phyloP scores from a whole-genome alignment of 2,329 filamentous ascomycete species.

The Neospermospora avenae region DNA sequence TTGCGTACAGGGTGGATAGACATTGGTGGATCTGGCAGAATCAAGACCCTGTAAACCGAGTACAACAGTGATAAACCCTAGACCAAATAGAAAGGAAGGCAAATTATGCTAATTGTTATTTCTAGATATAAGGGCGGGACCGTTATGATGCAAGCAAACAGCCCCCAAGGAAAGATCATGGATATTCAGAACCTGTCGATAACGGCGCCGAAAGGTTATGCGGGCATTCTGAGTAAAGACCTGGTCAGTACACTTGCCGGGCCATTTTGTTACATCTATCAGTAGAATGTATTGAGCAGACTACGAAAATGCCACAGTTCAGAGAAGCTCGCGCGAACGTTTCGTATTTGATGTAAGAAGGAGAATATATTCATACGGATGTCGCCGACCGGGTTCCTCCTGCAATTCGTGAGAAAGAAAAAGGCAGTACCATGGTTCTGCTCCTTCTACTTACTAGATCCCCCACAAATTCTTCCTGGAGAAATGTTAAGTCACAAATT shows the following conservation, averaged over 20 bases:
- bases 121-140: conserved; percentile 16
- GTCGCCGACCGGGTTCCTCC: too few species aligned
- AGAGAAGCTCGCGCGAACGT: not conserved
- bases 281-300: not conserved
- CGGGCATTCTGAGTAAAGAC: conserved; percentile 7
- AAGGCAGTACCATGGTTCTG: too few species aligned
- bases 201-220: conserved; percentile 4
- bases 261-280: conserved; percentile 20
- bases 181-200: conserved; percentile 18
- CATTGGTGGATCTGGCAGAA: conserved; percentile 25
- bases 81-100: too few species aligned
- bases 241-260: conserved; percentile 17
- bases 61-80: conserved; percentile 15
- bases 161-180: conserved; percentile 14
- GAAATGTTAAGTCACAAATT: too few species aligned
- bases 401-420: too few species aligned
- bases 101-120: not conserved
- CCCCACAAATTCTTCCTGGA: too few species aligned
- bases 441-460: too few species aligned
- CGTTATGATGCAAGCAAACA: conserved; percentile 15
- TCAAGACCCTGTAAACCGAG: conserved; percentile 16
- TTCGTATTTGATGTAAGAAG: too few species aligned
- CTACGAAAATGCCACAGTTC: not conserved
- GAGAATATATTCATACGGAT: too few species aligned
- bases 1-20: conserved; percentile 18